Evolutionary conservation across 2,329 filamentous ascomycete genomes (phyloP), one percentile per base, ranked within the genome.

Genomic region (Thelonectria blattea): DNA sequence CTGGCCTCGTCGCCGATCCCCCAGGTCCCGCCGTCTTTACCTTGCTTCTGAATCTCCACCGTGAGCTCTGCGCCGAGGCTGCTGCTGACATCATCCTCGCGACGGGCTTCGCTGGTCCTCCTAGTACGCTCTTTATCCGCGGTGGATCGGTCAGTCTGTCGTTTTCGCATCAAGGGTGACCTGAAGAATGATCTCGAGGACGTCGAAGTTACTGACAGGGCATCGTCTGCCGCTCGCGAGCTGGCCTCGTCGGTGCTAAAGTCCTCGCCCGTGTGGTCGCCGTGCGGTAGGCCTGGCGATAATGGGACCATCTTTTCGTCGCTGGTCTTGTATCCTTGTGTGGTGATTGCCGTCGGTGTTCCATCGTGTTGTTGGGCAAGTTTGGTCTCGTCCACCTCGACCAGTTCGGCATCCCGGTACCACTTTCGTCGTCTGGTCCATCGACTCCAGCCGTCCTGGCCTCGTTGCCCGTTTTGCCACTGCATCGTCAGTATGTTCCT

Each of bases 361-460:
- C 60, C 53, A 50, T 80, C 77, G 30, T 79, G 73, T 62, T 81
- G 80, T 52, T 79, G 67, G 17, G 62, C 47, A 12, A 61, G 48
- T 5, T 73, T 61, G 2, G 63, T 37, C 71, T 73, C 73, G 18
- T 80, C 77, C 10, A 89, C 79, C 72, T 99, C 95, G 34, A 97
- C 92, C 3, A 99, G 85, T 78, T 99, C 95, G 10, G 95, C 95
- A 73, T 98, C 95, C 41, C 95, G 91, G 72, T 92, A 95, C 95
- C 95, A 99, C 78, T 98, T 97, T 63, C 95, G 82, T 20, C 95
- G 87, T 14, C 95, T 87, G 0, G 95, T 99, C 83, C 96, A 99
- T 58, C 92, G 88, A 42, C 91, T 91, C 95, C 95, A 99, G 54
- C 93, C 92, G 70, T 99, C 95, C 73, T 86, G 84, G 3, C 91